phyloP scores from a whole-genome alignment of 768 basidiomycete genomes.

The Thelephora ganbajun region DNA sequence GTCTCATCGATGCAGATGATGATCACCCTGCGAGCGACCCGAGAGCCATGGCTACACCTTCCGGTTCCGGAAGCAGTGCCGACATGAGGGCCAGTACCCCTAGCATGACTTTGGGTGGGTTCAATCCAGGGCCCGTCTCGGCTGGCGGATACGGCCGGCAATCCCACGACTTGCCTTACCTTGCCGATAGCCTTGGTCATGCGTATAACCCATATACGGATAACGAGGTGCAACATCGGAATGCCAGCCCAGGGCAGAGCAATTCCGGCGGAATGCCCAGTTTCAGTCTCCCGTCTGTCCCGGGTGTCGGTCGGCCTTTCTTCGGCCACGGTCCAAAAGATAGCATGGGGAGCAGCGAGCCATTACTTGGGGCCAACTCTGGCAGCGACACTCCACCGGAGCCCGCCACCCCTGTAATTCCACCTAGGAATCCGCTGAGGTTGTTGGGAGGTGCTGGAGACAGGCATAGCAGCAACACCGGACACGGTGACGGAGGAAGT shows the following conservation, averaged over 20 bases:
- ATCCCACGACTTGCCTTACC: no score
- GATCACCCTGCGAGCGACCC: conserved; percentile 17
- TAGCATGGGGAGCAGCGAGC: background rate
- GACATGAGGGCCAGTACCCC: background rate
- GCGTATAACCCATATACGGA: background rate
- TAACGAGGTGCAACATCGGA: background rate
- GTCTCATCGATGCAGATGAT: conserved; percentile 56
- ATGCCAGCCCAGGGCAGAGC: background rate
- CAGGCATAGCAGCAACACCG: no score
- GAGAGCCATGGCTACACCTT: background rate
- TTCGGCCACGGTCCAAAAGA: background rate
- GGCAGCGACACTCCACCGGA: background rate
- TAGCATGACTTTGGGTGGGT: background rate
- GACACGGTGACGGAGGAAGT: background rate
- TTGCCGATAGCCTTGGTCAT: no score
- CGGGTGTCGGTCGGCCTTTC: background rate
- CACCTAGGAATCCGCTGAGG: background rate
- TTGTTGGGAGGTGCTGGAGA: no score
- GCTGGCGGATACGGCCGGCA: no score
- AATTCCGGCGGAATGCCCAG: background rate
- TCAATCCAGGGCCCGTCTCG: background rate
- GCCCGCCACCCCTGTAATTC: background rate
- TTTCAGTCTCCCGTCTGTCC: background rate
- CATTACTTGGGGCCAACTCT: background rate
- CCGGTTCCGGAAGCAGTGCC: background rate